Evolutionary conservation across 1,139 yeast genomes (phyloP), one percentile per base, ranked within the genome.

Genomic region (Yamadazyma diddensiae): DNA sequence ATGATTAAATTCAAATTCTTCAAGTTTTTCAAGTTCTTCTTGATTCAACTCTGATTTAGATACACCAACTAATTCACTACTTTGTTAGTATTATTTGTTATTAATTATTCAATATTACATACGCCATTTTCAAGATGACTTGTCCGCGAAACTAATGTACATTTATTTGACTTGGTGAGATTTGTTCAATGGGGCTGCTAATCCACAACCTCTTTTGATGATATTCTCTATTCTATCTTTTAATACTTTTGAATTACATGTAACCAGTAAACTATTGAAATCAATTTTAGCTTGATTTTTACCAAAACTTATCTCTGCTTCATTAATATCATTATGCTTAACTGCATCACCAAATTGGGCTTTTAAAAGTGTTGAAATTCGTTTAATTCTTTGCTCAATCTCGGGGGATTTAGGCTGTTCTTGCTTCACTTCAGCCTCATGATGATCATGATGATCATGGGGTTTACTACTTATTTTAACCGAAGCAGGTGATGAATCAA

Each of bases 401-500:
- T 65, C 64, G 14, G 65, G 56, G 28, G 59, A 59, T 4, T 42
- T 43, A 14, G 41, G 36, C 16, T 17, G 33, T 14, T 25, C 33
- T 18, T 29, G 18, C 4, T 42, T 45, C 8, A 31, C 37, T 18
- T 45, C 43, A 12, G 35, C 31, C 29, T 57, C 53, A 24, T 38
- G 34, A 18, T 44, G 44, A 24, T 39, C 34, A 16, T 43, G 43
- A 43, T 69, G 73, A 9, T 49, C 52, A 47, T 78, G 84, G 5
- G 67, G 49, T 35, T 70, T 70, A 3, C 94, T 78, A 9, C 95
- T 79, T 41, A 87, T 57, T 51, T 88, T 92, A 17, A 92, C 96
- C 4, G 97, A 86, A 0, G 96, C 95, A 3, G 97, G 97, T 0
- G 96, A 82, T 0, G 96, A 82, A 53, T 92, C 98, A 26, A 92